Evolutionary conservation across 2,329 filamentous ascomycete species (phyloP).

Genomic region (Tolypocladium tundrense): DNA sequence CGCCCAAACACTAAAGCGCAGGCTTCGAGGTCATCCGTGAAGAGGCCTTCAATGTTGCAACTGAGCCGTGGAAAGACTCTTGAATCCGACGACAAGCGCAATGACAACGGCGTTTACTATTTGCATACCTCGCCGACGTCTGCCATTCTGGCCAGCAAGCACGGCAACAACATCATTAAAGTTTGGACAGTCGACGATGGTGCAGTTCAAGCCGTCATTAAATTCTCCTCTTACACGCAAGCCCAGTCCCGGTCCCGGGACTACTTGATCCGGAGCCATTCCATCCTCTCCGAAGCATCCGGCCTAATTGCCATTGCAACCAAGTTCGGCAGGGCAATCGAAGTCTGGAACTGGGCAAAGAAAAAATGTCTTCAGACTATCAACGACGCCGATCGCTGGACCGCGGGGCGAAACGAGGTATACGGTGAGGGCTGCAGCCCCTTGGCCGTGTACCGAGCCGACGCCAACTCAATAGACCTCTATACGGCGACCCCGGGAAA

Average conservation of each 20-base stretch:
- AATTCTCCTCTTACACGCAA: conserved; percentile 28
- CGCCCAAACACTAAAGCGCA: neutral
- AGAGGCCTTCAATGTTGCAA: conserved; percentile 1
- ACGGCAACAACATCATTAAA: conserved; percentile 66
- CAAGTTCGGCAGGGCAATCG: conserved; percentile 26
- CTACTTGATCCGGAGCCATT: conserved; percentile 31
- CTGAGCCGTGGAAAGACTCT: conserved; percentile 12
- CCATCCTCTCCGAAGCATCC: conserved; percentile 28
- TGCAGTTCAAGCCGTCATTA: conserved; percentile 48
- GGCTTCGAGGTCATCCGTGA: neutral
- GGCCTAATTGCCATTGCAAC: conserved; percentile 27
- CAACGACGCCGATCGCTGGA: conserved; percentile 26
- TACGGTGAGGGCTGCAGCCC: conserved; percentile 22
- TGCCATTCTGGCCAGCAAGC: conserved; percentile 23
- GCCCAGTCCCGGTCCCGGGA: conserved; percentile 27
- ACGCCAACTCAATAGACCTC: conserved; percentile 21
- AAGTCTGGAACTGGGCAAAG: conserved; percentile 28
- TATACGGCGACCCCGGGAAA: conserved; percentile 20
- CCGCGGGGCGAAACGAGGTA: conserved; percentile 22
- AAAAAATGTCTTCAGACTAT: conserved; percentile 29
- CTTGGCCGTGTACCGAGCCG: conserved; percentile 24
- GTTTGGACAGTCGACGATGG: conserved; percentile 81
- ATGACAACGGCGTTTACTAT: conserved; percentile 21
- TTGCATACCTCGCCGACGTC: conserved; percentile 24
- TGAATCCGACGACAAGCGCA: conserved; percentile 16